These are phyloP conservation scores for Coemansia sp. DNA, from an alignment of 192 early-diverging fungal genomes.

Conservation along the genomic window DNA sequence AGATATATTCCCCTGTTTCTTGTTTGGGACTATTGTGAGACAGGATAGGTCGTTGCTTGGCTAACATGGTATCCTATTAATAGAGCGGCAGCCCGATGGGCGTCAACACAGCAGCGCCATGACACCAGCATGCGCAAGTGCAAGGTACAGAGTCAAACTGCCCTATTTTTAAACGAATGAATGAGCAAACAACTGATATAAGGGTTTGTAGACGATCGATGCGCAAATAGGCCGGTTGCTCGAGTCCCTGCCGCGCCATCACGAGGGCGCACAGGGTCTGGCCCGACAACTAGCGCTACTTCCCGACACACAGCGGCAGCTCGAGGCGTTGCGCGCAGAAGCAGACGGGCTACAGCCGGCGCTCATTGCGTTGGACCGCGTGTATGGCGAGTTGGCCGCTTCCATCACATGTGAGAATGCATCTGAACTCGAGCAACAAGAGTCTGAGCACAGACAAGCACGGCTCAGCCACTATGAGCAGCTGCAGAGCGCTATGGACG, in stretches of 20 bases:
- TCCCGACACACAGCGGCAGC: constrained; percentile 13
- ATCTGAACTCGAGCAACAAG: constrained; percentile 27
- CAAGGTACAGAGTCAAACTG: constrained; percentile 29
- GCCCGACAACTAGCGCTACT: constrained; percentile 26
- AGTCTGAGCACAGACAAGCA: constrained; percentile 26
- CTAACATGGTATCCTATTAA: background rate
- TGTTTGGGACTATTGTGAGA: constrained; percentile 2
- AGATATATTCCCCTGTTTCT: background rate
- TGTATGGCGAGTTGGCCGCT: constrained; percentile 30
- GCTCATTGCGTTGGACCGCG: constrained; percentile 20
- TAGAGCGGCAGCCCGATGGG: constrained; percentile 41
- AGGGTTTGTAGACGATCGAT: constrained; percentile 35
- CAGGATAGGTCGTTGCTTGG: background rate
- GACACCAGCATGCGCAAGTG: constrained; percentile 30
- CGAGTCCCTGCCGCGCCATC: constrained; percentile 16
- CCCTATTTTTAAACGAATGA: background rate
- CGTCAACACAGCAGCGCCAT: constrained; percentile 31
- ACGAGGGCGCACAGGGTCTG: constrained; percentile 17
- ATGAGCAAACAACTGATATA: background rate
- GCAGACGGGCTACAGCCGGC: constrained; percentile 19
- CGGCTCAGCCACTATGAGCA: constrained; percentile 40
- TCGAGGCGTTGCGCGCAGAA: constrained; percentile 19
- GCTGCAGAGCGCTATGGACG: constrained; percentile 46
- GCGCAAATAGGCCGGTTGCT: constrained; percentile 9
- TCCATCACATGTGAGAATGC: constrained; percentile 3